phyloP scores from a whole-genome alignment of 202 grass and related monocot genomes.

The Brachypodium distachyon region DNA sequence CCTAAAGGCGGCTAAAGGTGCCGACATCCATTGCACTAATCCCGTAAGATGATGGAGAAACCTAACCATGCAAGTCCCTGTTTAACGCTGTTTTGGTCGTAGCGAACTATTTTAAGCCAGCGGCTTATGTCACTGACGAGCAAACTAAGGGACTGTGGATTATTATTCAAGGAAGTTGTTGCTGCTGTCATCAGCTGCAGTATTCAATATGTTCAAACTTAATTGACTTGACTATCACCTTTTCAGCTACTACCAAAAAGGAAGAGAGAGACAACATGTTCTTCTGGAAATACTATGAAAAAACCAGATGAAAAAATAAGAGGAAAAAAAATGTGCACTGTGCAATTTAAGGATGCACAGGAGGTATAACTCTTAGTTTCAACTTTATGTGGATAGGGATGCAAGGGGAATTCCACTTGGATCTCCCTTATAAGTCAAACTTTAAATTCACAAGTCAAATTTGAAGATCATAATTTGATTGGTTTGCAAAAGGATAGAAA shows the following conservation, averaged over 20 bases:
- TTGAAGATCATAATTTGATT: too few species aligned
- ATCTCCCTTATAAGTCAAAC: too few species aligned
- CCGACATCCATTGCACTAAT: background rate
- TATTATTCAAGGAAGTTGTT: background rate
- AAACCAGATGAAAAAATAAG: background rate
- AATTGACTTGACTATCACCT: background rate
- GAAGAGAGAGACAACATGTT: too few species aligned
- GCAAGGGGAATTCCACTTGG: too few species aligned
- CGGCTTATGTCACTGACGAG: background rate
- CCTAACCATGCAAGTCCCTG: background rate
- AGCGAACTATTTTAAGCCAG: background rate
- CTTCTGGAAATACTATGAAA: too few species aligned
- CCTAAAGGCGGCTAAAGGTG: background rate
- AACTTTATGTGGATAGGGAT: too few species aligned
- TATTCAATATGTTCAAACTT: background rate
- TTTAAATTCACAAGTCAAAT: too few species aligned
- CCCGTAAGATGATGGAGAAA: background rate
- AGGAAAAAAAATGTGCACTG: background rate
- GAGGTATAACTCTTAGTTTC: too few species aligned
- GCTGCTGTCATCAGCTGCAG: background rate
- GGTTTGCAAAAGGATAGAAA: too few species aligned
- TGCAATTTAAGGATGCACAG: background rate
- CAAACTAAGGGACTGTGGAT: background rate
- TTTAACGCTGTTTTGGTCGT: background rate
- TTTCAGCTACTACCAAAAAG: background rate